These are phyloP conservation scores for Camillea tinctor DNA, from an alignment of 2,329 filamentous ascomycete genomes.

Conservation along the genomic window DNA sequence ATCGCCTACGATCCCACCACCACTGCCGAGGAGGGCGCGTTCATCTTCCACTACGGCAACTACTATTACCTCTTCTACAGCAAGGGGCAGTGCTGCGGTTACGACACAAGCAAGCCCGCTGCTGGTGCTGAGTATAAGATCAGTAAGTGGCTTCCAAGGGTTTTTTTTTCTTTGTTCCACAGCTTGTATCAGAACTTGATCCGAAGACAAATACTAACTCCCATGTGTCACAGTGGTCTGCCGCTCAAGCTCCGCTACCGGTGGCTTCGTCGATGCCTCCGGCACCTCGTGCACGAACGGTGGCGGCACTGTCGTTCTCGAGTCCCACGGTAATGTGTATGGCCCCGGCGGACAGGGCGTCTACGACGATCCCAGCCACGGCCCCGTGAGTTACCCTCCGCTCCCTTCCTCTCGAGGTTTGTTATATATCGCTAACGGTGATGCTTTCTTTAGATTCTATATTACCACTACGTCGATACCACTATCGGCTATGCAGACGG, in stretches of 20 bases:
- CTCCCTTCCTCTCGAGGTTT: no score
- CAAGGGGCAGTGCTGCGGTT: conserved; percentile 57
- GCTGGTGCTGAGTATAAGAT: conserved; percentile 61
- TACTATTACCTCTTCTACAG: conserved; percentile 65
- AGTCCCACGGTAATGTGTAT: conserved; percentile 59
- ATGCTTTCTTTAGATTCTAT: conserved; percentile 41
- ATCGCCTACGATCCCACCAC: conserved; percentile 51
- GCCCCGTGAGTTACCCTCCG: conserved; percentile 23
- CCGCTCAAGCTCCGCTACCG: conserved; percentile 48
- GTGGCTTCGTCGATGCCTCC: conserved; percentile 41
- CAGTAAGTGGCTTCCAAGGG: conserved; percentile 16
- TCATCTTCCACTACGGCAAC: conserved; percentile 49
- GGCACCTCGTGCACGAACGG: conserved; percentile 25
- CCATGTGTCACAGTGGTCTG: conserved; percentile 43
- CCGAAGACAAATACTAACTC: no score
- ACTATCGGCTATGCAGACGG: conserved; percentile 34
- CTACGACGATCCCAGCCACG: conserved; percentile 32
- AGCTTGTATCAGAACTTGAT: no score
- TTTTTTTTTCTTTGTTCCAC: no score
- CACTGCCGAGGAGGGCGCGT: conserved; percentile 53
- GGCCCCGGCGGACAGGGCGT: conserved; percentile 62
- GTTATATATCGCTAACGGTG: background rate
- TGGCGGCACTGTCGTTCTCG: conserved; percentile 61
- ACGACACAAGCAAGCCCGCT: conserved; percentile 48
- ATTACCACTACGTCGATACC: conserved; percentile 40